Base-by-base conservation (phyloP, 2,329 filamentous ascomycete genomes). In the Aspergillus novoparasiticus region DNA sequence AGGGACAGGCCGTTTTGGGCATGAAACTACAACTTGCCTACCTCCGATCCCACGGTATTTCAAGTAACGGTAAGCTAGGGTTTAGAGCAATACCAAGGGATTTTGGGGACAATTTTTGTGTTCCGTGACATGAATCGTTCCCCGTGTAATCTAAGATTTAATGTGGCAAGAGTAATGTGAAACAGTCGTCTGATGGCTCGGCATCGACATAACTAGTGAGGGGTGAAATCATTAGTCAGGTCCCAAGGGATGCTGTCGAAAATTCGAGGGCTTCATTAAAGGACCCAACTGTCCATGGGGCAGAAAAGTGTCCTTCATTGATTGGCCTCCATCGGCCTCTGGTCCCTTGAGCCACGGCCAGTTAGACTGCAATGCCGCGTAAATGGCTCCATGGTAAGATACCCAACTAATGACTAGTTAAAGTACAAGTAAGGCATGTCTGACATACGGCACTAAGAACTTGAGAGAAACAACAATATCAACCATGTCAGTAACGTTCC, bases 221-320 rank as follows among this genome's bases (percentile, higher is more conserved):
- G 51, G 51, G 45, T 12, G 36, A 34, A 23, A 32, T 11, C 12
- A 23, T 55, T 55, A 55, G 51, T 55, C 51, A 55, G 51, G 26
- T 19, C 19, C n/a, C 32, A 39, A 55, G 32, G 32, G 51, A 41
- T 32, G n/a, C 34, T 21, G 21, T 39, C 32, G 51, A 55, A 55
- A 26, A 19, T 39, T 36, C 32, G 51, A 55, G 51, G 28, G 51
- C 51, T 55, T 55, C 34, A 16, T 39, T 39, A 53, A 6, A 55
- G 32, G 51, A 39, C 21, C 51, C 51, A 55, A 41, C 14, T 55
- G 32, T 55, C 34, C 51, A 55, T 50, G 39, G 53, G 45, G 51
- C 36, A 36, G 57, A 58, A 64, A 64, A 60, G 59, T 67, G 63
- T 63, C 63, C 28, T 23, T 19, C 28, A 34, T 14, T 65, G 63